Conservation (phyloP, 140 eudicot species). For the Oenanthe javanica region DNA sequence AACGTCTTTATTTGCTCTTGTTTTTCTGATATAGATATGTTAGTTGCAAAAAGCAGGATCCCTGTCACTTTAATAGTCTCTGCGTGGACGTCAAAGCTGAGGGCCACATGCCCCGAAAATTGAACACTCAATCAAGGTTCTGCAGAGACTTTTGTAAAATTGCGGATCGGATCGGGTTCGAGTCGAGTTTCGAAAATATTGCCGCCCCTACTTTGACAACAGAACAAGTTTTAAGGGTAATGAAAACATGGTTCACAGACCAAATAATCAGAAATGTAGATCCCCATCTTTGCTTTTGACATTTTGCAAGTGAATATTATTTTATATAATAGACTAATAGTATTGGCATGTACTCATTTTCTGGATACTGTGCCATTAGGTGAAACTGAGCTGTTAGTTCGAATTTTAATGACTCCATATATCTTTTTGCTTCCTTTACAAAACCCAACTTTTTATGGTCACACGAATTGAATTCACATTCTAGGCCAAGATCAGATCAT, state of each 20-base stretch:
- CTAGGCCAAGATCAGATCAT: not conserved
- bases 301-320: not conserved
- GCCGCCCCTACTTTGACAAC: not conserved
- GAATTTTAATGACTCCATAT: not conserved
- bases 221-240: not conserved
- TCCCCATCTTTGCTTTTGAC: slow-evolving; percentile 1
- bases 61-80: no score
- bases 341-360: not conserved
- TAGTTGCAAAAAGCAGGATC: no score
- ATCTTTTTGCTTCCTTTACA: not conserved
- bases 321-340: not conserved
- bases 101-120: no score
- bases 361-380: slow-evolving; percentile 7
- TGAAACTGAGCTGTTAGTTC: slow-evolving; percentile 1
- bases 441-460: slow-evolving; percentile 2
- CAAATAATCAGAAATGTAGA: not conserved
- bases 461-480: slow-evolving; percentile 1
- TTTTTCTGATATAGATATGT: no score
- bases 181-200: no score
- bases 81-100: no score
- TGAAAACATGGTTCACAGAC: not conserved
- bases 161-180: no score
- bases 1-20: no score
- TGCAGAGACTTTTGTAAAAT: no score
- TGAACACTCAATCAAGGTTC: no score